phyloP scores from a whole-genome alignment of 768 basidiomycete genomes.

The Tylopilus felleus region DNA sequence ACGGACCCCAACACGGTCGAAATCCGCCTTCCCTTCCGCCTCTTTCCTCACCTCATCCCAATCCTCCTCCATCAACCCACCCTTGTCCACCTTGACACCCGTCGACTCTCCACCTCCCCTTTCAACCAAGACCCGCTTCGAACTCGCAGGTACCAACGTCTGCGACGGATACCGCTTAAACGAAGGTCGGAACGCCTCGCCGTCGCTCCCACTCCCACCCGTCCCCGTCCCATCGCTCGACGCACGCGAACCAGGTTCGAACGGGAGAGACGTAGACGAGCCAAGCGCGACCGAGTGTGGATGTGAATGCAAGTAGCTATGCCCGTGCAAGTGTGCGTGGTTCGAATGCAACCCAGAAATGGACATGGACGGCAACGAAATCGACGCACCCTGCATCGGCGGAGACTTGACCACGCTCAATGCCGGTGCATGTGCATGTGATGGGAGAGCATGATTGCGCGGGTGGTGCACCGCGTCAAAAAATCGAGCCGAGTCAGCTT shows the following conservation, averaged over 20 bases:
- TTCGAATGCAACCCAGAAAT: constrained; percentile 10
- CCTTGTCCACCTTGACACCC: constrained; percentile 8
- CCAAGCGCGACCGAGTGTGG: constrained; percentile 5
- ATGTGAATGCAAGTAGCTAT: constrained; percentile 1
- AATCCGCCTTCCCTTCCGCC: too few species aligned
- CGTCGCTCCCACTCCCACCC: constrained; percentile 31
- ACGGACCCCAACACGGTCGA: not conserved
- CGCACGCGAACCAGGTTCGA: constrained; percentile 26
- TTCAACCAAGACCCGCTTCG: constrained; percentile 51
- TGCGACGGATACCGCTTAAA: constrained; percentile 75
- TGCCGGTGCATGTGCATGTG: constrained; percentile 2
- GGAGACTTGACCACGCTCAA: constrained; percentile 22
- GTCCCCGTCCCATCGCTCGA: constrained; percentile 35
- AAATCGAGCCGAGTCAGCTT: constrained; percentile 68
- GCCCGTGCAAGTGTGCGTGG: constrained; percentile 2
- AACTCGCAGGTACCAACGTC: constrained; percentile 57
- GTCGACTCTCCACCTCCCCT: constrained; percentile 21
- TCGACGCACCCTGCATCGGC: constrained; percentile 27
- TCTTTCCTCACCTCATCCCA: not conserved
- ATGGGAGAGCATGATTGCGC: too few species aligned
- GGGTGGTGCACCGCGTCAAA: constrained; percentile 62
- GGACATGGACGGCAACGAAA: constrained; percentile 28
- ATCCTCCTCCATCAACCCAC: not conserved
- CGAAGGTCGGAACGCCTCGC: constrained; percentile 47
- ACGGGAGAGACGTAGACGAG: constrained; percentile 13